phyloP scores from a whole-genome alignment of 148 eudicot species.

The Fagopyrum tataricum region DNA sequence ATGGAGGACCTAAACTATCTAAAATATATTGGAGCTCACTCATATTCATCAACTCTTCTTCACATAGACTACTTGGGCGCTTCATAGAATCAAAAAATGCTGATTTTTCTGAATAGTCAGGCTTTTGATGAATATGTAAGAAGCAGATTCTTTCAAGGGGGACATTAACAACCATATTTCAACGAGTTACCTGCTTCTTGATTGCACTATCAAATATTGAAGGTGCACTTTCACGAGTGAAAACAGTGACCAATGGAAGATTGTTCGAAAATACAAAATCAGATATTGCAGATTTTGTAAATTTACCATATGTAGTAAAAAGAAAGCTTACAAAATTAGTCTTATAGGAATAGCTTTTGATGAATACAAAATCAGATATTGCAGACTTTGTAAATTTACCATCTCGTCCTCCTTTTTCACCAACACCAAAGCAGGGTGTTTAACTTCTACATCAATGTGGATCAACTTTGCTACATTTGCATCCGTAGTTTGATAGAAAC shows the following conservation, averaged over 20 bases:
- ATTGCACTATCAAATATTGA: slow-evolving; percentile 73
- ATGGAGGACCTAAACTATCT: slow-evolving; percentile 77
- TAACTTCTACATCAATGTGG: slow-evolving; percentile 54
- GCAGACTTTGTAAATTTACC: too few species aligned
- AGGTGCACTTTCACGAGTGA: slow-evolving; percentile 70
- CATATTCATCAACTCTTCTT: slow-evolving; percentile 47
- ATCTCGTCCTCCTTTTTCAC: slow-evolving; percentile 82
- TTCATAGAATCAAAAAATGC: slow-evolving; percentile 18
- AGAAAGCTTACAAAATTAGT: not conserved
- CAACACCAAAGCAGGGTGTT: slow-evolving; percentile 78
- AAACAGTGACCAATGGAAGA: slow-evolving; percentile 74
- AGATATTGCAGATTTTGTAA: slow-evolving; percentile 54
- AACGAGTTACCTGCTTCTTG: slow-evolving; percentile 61
- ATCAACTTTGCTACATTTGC: slow-evolving; percentile 78
- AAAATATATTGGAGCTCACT: slow-evolving; percentile 53
- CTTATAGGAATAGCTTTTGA: not conserved
- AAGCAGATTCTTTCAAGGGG: not conserved
- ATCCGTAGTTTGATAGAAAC: slow-evolving; percentile 79
- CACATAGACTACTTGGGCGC: slow-evolving; percentile 30
- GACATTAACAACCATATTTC: not conserved
- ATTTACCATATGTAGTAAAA: slow-evolving; percentile 52
- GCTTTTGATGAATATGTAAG: not conserved
- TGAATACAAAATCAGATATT: too few species aligned
- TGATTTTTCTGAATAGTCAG: slow-evolving; percentile 19
- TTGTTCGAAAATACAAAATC: slow-evolving; percentile 81